Evolutionary conservation across 2,329 filamentous ascomycete species (phyloP).

Genomic region (Stemphylium vesicarium): DNA sequence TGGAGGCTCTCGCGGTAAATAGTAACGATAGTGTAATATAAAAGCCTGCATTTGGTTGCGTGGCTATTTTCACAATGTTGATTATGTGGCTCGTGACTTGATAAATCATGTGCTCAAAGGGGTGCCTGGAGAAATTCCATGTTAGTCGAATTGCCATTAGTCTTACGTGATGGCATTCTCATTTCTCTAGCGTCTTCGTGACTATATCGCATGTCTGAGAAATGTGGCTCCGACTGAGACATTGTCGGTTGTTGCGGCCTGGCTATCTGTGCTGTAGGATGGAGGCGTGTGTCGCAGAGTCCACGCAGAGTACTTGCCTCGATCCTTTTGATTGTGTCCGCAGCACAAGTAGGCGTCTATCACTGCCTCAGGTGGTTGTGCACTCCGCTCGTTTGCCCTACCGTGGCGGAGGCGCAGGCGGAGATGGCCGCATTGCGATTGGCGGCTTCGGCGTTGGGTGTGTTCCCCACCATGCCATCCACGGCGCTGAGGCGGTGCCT

Average conservation of each 20-base stretch:
- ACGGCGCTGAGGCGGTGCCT: conserved; percentile 21
- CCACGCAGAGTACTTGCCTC: neutral
- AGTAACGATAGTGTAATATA: conserved; percentile 1
- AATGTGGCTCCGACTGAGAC: neutral
- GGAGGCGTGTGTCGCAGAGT: no score
- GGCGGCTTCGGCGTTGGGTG: conserved; percentile 2
- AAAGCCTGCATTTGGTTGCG: neutral
- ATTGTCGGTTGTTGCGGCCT: neutral
- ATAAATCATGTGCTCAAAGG: no score
- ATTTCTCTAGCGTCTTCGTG: neutral
- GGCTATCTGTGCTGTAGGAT: neutral
- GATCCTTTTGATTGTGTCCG: neutral
- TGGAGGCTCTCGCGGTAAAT: neutral
- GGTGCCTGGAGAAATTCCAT: neutral
- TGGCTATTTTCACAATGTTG: neutral
- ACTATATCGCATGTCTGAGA: neutral
- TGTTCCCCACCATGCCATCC: conserved; percentile 8
- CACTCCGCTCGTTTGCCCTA: neutral
- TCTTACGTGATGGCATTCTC: neutral
- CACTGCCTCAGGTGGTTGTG: neutral
- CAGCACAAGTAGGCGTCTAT: neutral
- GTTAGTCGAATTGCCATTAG: neutral
- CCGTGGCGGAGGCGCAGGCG: conserved; percentile 12
- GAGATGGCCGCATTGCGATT: conserved; percentile 11
- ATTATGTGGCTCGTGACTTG: no score